Evolutionary conservation across 2,329 filamentous ascomycete genomes (phyloP), one percentile per base, ranked within the genome.

Genomic region (Alternaria postmessia): DNA sequence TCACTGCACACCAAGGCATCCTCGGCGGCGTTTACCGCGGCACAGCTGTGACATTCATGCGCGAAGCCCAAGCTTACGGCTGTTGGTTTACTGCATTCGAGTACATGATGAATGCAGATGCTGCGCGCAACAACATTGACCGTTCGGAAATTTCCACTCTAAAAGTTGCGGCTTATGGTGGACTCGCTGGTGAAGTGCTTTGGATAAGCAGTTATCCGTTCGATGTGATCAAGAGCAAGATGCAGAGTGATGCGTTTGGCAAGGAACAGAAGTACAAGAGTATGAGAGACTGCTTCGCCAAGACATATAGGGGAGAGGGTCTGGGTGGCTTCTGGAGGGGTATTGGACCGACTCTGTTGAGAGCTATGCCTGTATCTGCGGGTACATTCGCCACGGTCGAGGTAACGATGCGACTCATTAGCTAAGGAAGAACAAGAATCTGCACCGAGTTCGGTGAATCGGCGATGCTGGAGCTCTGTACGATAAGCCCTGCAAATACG

Each of bases 151-250:
- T 99, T 38, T 88, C 92, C 16, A 89, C 87, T 53, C 89, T 89
- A 79, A 98, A 97, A 82, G 88, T 99, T 51, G 95, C 95, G 12
- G 82, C 92, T 12, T 99, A 98, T 78, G 95, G 95, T 66, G 95
- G 95, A 44, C 80, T 99, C 41, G 95, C 95, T 0, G 95, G 95
- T 69, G 95, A 99, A 84, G 92, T 89, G 53, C 86, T 99, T 58
- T 99, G 95, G 95, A 83, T 99, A 56, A 86, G 86, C 36, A 96
- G 93, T 75, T 99, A 99, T 81, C 95, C 95, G 22, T 91, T 99
- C 67, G 95, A 99, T 81, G 94, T 99, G 28, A 82, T 99, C 81
- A 99, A 99, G 91, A 97, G 93, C 81, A 98, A 97, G 87, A 97
- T 98, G 94, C 95, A 99, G 86, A 97, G 91, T 59, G 95, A 99